Percentiles rank a stretch among this genome's conserved stretches.
Conservation (phyloP, 768 basidiomycete genomes). For the Russula dissimulans region DNA sequence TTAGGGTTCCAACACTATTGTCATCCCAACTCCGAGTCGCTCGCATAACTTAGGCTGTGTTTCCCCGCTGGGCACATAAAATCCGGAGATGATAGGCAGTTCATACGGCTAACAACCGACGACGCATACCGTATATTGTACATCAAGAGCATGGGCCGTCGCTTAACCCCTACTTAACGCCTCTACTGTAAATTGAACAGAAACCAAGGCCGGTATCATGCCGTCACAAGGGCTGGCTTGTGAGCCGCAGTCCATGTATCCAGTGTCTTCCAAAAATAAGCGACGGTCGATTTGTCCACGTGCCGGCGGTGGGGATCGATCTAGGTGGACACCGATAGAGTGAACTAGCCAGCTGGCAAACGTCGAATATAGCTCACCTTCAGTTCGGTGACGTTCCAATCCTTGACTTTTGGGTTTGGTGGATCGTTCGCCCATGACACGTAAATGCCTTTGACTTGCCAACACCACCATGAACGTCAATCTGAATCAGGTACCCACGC, state of each 20-base stretch:
- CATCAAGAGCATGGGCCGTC: no score
- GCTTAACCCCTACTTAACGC: no score
- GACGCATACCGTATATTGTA: no score
- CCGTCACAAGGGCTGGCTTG: slow-evolving; percentile 65
- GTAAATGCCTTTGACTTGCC: slow-evolving; percentile 86
- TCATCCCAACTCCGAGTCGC: not conserved
- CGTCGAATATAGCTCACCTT: slow-evolving; percentile 42
- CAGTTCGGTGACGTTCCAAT: slow-evolving; percentile 96
- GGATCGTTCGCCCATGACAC: slow-evolving; percentile 93
- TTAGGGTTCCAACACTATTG: slow-evolving; percentile 4
- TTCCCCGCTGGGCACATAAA: no score
- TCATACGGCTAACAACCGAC: no score
- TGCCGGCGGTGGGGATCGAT: slow-evolving; percentile 87
- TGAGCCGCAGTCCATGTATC: slow-evolving; percentile 77
- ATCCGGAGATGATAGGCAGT: no score
- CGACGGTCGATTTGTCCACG: slow-evolving; percentile 89
- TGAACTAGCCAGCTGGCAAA: not conserved
- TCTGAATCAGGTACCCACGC: not conserved
- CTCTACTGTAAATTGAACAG: no score
- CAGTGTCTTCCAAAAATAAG: slow-evolving; percentile 90
- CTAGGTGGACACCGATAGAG: slow-evolving; percentile 31
- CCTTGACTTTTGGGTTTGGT: slow-evolving; percentile 78
- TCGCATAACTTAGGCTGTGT: no score
- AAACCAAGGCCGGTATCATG: slow-evolving; percentile 21
- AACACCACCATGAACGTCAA: not conserved